These are phyloP conservation scores for Corylus avellana DNA, from an alignment of 306 rosid species.

Conservation along the genomic window DNA sequence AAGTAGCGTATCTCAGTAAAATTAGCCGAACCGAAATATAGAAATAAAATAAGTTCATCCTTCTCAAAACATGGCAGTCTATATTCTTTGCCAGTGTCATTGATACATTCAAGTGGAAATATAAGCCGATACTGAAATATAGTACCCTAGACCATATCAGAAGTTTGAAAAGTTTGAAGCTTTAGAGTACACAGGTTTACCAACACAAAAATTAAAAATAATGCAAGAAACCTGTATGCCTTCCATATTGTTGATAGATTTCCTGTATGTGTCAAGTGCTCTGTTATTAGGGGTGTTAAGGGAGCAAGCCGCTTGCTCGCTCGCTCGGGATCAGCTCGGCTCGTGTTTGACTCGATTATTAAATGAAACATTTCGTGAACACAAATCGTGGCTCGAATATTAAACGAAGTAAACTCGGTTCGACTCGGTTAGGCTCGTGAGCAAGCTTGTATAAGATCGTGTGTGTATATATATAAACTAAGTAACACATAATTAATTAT, in stretches of 20 bases:
- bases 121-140: neutral
- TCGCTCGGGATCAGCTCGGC: too few relatives aligned
- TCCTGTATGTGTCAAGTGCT: neutral
- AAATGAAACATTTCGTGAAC: too few relatives aligned
- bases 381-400: too few relatives aligned
- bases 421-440: too few relatives aligned
- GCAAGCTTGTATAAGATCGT: too few relatives aligned
- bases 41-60: too few relatives aligned
- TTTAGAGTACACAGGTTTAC: neutral
- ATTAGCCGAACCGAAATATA: slow-evolving; percentile 10
- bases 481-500: too few relatives aligned
- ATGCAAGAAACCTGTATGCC: neutral
- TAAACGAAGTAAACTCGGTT: too few relatives aligned
- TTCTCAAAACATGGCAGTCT: neutral
- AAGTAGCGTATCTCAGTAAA: slow-evolving; percentile 75
- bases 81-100: neutral
- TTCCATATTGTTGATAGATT: neutral
- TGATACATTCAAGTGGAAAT: slow-evolving; percentile 12
- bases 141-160: neutral
- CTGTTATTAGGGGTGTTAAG: neutral
- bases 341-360: too few relatives aligned
- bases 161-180: neutral
- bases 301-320: too few relatives aligned
- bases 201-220: neutral
- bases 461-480: too few relatives aligned